Conservation (phyloP, 352 stramenopile genomes). For the Phytophthora vignae region DNA sequence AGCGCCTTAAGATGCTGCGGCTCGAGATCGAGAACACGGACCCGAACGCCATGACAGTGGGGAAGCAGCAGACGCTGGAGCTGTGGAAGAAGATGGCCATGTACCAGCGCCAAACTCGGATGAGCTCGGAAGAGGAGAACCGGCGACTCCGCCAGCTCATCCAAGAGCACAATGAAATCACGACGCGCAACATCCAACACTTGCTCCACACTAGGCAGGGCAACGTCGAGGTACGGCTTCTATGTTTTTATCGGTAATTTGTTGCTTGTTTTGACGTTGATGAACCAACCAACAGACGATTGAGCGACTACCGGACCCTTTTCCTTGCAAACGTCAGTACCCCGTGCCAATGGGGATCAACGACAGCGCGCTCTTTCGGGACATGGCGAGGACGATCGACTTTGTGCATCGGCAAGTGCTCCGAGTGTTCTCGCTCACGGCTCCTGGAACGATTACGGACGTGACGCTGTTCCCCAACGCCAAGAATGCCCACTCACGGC, state of each 20-base stretch:
- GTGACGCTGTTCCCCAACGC: conserved; percentile 2
- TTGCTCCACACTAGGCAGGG: conserved; percentile 1
- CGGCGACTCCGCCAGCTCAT: conserved; percentile 26
- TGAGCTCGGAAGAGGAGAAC: conserved; percentile 26
- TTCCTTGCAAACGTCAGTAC: conserved; percentile 28
- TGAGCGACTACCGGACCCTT: conserved; percentile 6
- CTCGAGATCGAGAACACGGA: neutral
- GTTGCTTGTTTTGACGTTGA: too few relatives aligned
- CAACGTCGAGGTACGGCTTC: conserved; percentile 5
- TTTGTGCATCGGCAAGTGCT: conserved; percentile 43
- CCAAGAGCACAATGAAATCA: conserved; percentile 6
- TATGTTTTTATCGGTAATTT: too few relatives aligned
- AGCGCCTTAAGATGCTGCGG: conserved; percentile 15
- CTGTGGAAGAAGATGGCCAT: conserved; percentile 25
- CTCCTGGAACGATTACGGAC: neutral
- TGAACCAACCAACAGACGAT: neutral
- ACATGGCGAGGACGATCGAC: conserved; percentile 33
- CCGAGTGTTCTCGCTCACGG: conserved; percentile 24
- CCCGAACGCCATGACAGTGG: neutral
- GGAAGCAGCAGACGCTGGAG: conserved; percentile 2
- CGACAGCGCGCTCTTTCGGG: conserved; percentile 34
- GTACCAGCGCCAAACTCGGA: conserved; percentile 17
- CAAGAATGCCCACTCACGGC: conserved; percentile 23
- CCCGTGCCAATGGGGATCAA: conserved; percentile 17
- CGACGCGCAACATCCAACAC: neutral